A percentile compares a stretch with the other conserved stretches of the same genome.
phyloP scores from a whole-genome alignment of 1,284 basidiomycete species.

The Puccinia horiana region DNA sequence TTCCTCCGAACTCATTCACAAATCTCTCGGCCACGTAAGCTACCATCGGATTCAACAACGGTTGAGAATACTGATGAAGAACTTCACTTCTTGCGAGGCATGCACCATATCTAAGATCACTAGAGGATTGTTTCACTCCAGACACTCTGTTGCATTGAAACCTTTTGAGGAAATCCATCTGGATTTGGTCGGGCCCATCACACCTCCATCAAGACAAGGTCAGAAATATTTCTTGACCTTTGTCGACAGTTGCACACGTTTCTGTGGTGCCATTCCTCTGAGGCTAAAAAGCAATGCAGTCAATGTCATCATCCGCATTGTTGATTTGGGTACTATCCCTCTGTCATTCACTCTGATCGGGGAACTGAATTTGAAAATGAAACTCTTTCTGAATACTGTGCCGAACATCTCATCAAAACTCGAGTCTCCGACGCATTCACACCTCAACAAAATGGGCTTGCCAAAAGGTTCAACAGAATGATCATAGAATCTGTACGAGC shows the following conservation, averaged over 20 bases:
- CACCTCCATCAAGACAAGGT: background rate
- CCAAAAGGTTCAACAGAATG: background rate
- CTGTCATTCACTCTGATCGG: background rate
- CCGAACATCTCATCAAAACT: background rate
- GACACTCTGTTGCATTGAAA: background rate
- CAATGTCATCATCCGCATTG: background rate
- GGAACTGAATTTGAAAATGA: slow-evolving; percentile 12
- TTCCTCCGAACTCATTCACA: background rate
- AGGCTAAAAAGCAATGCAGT: background rate
- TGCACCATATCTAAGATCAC: background rate
- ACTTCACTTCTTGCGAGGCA: background rate
- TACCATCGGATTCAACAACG: background rate
- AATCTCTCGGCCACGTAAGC: slow-evolving; percentile 4
- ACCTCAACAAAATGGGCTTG: slow-evolving; percentile 13
- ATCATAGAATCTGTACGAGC: background rate
- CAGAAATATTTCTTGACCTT: background rate
- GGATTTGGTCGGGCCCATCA: background rate
- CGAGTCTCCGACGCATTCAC: background rate
- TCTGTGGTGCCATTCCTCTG: background rate
- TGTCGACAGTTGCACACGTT: background rate
- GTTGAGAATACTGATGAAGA: background rate
- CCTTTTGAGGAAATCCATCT: slow-evolving; percentile 1
- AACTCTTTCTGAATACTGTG: background rate
- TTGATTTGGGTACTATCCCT: background rate
- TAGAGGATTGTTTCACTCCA: background rate